These are phyloP conservation scores for Crithidia mellificae DNA, from an alignment of 208 protist species.

Conservation along the genomic window DNA sequence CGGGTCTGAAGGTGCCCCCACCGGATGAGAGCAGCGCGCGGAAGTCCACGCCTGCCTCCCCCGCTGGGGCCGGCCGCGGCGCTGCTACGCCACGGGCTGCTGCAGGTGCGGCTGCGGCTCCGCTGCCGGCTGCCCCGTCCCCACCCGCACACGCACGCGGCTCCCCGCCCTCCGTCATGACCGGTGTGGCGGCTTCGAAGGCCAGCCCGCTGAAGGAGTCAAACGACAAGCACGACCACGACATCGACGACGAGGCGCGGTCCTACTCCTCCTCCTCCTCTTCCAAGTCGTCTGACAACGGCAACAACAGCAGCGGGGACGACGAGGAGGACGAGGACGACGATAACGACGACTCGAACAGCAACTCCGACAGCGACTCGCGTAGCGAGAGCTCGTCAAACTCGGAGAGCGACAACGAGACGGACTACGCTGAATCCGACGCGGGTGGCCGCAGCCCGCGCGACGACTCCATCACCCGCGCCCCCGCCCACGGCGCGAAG, in stretches of 20 bases:
- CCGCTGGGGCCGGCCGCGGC: neutral
- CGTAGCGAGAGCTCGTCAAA: slow-evolving; percentile 10
- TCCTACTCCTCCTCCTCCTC: slow-evolving; percentile 12
- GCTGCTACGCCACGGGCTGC: neutral
- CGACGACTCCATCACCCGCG: slow-evolving; percentile 4
- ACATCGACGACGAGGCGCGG: neutral
- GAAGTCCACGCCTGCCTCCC: neutral
- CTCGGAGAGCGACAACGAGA: slow-evolving; percentile 1
- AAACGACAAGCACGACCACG: neutral
- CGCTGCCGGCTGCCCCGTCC: neutral
- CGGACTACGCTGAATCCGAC: neutral
- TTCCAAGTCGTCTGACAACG: slow-evolving; percentile 8
- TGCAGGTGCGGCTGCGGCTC: too few relatives aligned
- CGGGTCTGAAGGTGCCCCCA: neutral
- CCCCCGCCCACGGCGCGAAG: neutral
- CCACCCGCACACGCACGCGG: neutral
- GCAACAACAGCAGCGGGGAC: slow-evolving; percentile 3
- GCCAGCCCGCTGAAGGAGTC: neutral
- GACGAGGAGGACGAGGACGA: too few relatives aligned
- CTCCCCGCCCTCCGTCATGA: neutral
- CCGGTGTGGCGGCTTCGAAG: too few relatives aligned
- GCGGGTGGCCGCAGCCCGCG: slow-evolving; percentile 4
- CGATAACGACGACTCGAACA: slow-evolving; percentile 16
- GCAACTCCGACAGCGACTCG: slow-evolving; percentile 8
- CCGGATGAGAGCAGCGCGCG: neutral